Percentiles rank a stretch among this genome's conserved stretches.
phyloP scores from a whole-genome alignment of 2,329 filamentous ascomycete species.

The Fusarium sp. region DNA sequence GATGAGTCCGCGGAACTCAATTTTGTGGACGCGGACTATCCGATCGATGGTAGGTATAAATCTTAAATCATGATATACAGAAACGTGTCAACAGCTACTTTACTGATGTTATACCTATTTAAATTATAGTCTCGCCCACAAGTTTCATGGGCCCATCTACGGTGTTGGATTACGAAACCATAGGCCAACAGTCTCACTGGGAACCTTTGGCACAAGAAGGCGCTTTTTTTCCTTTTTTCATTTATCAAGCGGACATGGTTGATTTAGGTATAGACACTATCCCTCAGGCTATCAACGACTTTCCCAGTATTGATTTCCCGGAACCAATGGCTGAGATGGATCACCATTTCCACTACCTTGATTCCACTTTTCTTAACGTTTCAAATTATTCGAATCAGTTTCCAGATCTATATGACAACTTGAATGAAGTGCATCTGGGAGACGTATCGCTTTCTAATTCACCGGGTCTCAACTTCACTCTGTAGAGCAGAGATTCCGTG shows the following conservation, averaged over 20 bases:
- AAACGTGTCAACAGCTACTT: not conserved
- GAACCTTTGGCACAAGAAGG: not conserved
- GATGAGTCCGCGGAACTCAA: constrained; percentile 26
- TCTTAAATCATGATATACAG: constrained; percentile 8
- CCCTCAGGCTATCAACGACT: not conserved
- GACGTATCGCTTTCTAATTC: constrained; percentile 2
- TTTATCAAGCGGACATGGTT: not conserved
- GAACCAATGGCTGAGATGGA: not conserved
- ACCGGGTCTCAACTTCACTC: constrained; percentile 9
- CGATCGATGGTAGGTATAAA: constrained; percentile 17
- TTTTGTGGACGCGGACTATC: constrained; percentile 28
- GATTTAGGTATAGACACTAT: not conserved
- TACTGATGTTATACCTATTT: not conserved
- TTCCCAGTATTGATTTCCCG: not conserved
- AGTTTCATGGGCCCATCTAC: not conserved
- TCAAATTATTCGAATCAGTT: not conserved
- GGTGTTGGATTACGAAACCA: not conserved
- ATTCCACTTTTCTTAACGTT: not conserved
- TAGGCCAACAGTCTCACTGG: not conserved
- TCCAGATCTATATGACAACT: not conserved
- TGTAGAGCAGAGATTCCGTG: constrained; percentile 25
- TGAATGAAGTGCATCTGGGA: not conserved
- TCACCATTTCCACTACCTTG: not conserved
- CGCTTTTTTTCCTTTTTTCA: not conserved
- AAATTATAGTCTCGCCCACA: constrained; percentile 2